Conservation (phyloP, 345 rosid species). For the Turnera subulata region DNA sequence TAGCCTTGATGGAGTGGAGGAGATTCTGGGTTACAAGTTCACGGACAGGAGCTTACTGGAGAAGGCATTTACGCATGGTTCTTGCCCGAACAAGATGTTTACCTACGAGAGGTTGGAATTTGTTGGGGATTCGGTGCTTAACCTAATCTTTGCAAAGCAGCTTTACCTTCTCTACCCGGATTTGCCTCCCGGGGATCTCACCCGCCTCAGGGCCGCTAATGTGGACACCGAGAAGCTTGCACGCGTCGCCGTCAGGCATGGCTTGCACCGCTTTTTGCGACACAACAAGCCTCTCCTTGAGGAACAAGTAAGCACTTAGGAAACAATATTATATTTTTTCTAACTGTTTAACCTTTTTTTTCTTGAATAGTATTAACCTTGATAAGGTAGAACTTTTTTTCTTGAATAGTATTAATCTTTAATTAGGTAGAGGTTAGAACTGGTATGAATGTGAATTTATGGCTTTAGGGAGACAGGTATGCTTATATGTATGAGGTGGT, state of each 20-base stretch:
- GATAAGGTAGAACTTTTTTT: no score
- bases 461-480: no score
- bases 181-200: conserved; percentile 40
- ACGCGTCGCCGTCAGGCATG: conserved; percentile 49
- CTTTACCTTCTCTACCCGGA: conserved; percentile 38
- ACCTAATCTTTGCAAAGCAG: conserved; percentile 28
- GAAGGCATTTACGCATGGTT: conserved; percentile 53
- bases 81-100: conserved; percentile 13
- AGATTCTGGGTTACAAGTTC: conserved; percentile 44
- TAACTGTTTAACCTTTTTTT: background rate
- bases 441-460: no score
- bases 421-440: no score
- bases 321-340: background rate
- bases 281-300: conserved; percentile 52
- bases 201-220: conserved; percentile 64
- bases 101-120: conserved; percentile 52
- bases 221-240: conserved; percentile 68
- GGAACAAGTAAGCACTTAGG: conserved; percentile 62
- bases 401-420: no score
- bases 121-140: conserved; percentile 53
- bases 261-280: conserved; percentile 43
- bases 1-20: conserved; percentile 37
- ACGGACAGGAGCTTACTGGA: conserved; percentile 33
- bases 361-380: background rate
- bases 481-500: no score